Evolutionary conservation across 768 basidiomycete genomes (phyloP), one percentile per base, ranked within the genome.

Genomic region (Leccinum uliginosum): DNA sequence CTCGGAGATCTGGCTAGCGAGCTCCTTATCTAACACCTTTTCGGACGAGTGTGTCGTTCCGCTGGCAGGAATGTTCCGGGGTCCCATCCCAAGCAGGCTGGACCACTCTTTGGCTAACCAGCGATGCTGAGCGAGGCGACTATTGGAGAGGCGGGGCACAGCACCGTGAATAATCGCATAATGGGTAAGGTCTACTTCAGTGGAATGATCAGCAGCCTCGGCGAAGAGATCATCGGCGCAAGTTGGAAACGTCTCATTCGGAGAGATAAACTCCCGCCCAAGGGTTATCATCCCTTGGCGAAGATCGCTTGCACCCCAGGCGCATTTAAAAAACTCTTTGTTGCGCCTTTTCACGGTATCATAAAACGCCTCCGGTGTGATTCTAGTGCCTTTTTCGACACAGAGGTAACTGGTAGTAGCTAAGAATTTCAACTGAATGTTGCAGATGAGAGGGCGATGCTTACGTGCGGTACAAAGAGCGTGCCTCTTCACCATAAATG

Each of bases 71-170:
- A 3, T 8, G n/a, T 21, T 21, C n/a, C 5, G 43, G 10, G 43
- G 21, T 43, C 40, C 40, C 40, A 43, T 43, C 7, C 40, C 40
- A 43, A 43, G 40, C 40, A 43, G 40, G 10, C 43, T 44, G 21
- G 43, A 44, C 43, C 59, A 59, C 27, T 60, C 48, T 17, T 60
- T 11, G 9, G 49, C 32, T 10, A 60, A 21, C 59, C 59, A 60
- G 24, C 50, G 29, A 15, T 60, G 49, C 17, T 19, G 35, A 12
- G 26, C 21, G 8, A 60, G 1, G 21, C 4, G 9, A 26, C n/a
- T 60, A n/a, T 9, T 3, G 4, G 53, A 54, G 8, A 60, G 35
- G 10, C 30, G 30, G 0, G 59, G 56, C 0, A 27, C 6, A 0
- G 35, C 34, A 17, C 50, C 50, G 0, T 54, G 44, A 21, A 60